These are phyloP conservation scores for Lactarius quietus DNA, from an alignment of 768 basidiomycete species.

Conservation along the genomic window DNA sequence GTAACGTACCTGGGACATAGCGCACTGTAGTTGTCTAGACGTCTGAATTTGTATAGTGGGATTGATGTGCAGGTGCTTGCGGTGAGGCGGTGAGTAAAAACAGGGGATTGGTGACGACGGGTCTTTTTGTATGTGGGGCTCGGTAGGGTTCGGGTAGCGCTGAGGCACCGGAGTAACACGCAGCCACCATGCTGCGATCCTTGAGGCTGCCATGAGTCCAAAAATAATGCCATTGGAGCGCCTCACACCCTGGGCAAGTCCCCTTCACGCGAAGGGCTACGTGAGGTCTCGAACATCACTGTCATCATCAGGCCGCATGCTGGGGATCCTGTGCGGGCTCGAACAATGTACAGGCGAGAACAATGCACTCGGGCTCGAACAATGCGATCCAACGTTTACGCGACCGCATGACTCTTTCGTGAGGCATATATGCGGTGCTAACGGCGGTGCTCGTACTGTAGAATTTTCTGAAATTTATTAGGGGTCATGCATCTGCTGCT, in stretches of 20 bases:
- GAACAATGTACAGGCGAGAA: not conserved
- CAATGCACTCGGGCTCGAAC: not conserved
- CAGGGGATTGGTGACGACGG: not conserved
- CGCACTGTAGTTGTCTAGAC: not conserved
- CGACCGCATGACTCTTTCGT: not conserved
- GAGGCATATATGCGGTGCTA: not conserved
- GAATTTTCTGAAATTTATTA: not conserved
- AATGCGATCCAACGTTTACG: too few species aligned
- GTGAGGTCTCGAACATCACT: not conserved
- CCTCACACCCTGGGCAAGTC: not conserved
- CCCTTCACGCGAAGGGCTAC: not conserved
- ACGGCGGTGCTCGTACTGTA: not conserved
- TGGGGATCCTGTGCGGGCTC: not conserved
- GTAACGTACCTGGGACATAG: not conserved
- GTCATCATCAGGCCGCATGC: not conserved
- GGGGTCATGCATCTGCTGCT: too few species aligned
- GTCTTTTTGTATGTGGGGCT: constrained; percentile 13
- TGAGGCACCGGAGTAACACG: constrained; percentile 6
- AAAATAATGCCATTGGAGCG: not conserved
- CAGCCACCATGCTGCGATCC: constrained; percentile 9
- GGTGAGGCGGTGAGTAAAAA: not conserved
- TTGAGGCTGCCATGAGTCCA: constrained; percentile 3
- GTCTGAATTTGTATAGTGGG: not conserved
- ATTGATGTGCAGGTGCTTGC: not conserved
- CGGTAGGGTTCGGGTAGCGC: constrained; percentile 2